Conservation (phyloP, 176 grass and related monocot species). For the Zizania latifolia region DNA sequence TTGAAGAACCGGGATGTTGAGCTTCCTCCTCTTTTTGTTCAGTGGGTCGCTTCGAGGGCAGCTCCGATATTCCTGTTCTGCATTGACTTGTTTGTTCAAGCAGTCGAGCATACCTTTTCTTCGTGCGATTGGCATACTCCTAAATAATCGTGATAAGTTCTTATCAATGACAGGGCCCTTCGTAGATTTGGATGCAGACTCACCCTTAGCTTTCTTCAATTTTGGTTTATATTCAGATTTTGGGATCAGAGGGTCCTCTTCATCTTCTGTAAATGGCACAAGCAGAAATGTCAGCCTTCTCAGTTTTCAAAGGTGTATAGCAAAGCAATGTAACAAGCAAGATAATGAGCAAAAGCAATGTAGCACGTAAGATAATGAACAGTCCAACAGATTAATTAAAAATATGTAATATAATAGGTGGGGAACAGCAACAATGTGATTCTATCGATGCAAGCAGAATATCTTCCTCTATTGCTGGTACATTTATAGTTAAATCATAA, state of each 20-base stretch:
- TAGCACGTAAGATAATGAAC: background rate
- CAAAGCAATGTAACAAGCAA: background rate
- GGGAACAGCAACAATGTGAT: background rate
- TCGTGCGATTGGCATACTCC: slow-evolving; percentile 36
- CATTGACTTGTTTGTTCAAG: slow-evolving; percentile 22
- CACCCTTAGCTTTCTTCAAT: slow-evolving; percentile 28
- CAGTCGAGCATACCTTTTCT: slow-evolving; percentile 41
- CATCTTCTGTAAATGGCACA: slow-evolving; percentile 45
- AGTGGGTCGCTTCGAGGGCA: slow-evolving; percentile 26
- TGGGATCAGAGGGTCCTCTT: slow-evolving; percentile 38
- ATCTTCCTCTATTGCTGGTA: background rate
- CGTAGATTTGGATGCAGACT: slow-evolving; percentile 34
- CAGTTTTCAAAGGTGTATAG: background rate
- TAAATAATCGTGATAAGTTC: slow-evolving; percentile 45
- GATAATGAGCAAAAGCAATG: too few relatives aligned
- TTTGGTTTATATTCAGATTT: slow-evolving; percentile 7
- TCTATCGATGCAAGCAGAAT: background rate
- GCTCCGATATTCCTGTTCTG: slow-evolving; percentile 1
- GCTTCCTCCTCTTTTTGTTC: slow-evolving; percentile 44
- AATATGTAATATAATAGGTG: background rate
- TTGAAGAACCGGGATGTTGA: slow-evolving; percentile 10
- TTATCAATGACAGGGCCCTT: slow-evolving; percentile 33
- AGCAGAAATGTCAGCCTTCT: background rate
- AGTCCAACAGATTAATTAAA: background rate
- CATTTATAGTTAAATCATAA: too few relatives aligned